A percentile compares a stretch with the other conserved stretches of the same genome.
phyloP scores from a whole-genome alignment of 2,329 filamentous ascomycete species.

The Epichloe sibirici region DNA sequence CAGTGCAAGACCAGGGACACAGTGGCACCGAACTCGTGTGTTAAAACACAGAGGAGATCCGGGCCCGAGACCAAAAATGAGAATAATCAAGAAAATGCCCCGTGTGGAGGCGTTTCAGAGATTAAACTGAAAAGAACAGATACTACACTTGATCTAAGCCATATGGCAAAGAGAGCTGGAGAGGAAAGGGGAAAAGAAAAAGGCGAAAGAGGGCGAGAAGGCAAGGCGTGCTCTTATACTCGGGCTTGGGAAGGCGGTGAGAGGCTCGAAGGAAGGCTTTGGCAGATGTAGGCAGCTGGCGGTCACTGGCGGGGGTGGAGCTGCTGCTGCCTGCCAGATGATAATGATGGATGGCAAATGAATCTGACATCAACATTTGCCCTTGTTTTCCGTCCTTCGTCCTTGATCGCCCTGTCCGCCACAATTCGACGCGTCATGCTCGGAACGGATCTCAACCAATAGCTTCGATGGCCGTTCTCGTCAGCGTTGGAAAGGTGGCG shows the following conservation, averaged over 20 bases:
- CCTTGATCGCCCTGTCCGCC: too few relatives aligned
- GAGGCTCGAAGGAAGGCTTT: too few relatives aligned
- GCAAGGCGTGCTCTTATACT: not conserved
- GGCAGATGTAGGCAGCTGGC: too few relatives aligned
- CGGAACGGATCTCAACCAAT: too few relatives aligned
- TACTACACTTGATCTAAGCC: conserved; percentile 89
- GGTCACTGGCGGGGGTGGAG: too few relatives aligned
- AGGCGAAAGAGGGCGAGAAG: not conserved
- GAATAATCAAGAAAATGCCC: conserved; percentile 59
- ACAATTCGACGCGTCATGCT: too few relatives aligned
- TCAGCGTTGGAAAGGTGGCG: too few relatives aligned
- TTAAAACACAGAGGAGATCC: conserved; percentile 25
- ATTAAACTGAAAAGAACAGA: conserved; percentile 97
- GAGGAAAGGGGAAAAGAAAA: conserved; percentile 17
- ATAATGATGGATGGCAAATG: too few relatives aligned
- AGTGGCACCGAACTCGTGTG: conserved; percentile 21
- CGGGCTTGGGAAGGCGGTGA: not conserved
- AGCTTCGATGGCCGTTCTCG: too few relatives aligned
- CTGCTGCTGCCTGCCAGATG: too few relatives aligned
- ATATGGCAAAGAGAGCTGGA: conserved; percentile 36
- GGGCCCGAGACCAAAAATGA: conserved; percentile 37
- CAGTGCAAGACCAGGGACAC: conserved; percentile 32
- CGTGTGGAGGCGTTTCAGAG: conserved; percentile 70
- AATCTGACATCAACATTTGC: too few relatives aligned
- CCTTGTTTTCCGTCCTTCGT: too few relatives aligned